These are phyloP conservation scores for Nothophytophthora sp. DNA, from an alignment of 352 stramenopile species.

Conservation along the genomic window DNA sequence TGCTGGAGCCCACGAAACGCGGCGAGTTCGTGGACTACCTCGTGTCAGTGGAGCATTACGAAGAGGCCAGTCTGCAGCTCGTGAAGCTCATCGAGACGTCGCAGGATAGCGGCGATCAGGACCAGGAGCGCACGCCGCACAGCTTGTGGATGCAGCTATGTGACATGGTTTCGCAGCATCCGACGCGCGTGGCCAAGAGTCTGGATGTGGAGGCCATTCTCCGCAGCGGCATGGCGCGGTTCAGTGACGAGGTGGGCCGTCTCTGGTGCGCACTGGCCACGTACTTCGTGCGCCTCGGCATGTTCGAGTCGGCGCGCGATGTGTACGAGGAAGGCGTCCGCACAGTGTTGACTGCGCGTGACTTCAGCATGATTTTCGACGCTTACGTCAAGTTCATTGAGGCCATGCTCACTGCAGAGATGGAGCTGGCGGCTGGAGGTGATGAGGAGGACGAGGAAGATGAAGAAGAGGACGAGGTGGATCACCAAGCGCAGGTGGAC, in stretches of 20 bases:
- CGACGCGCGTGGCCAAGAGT: slow-evolving; percentile 80
- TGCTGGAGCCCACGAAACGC: slow-evolving; percentile 74
- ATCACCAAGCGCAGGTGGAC: slow-evolving; percentile 75
- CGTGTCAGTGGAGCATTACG: slow-evolving; percentile 63
- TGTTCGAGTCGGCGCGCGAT: slow-evolving; percentile 96
- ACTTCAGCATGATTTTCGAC: slow-evolving; percentile 99
- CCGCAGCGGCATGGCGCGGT: slow-evolving; percentile 90
- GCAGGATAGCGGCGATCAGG: slow-evolving; percentile 35
- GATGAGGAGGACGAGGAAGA: slow-evolving; percentile 66
- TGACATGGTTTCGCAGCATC: slow-evolving; percentile 95
- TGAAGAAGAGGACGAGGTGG: slow-evolving; percentile 56
- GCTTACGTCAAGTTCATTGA: slow-evolving; percentile 99
- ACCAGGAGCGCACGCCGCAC: slow-evolving; percentile 73
- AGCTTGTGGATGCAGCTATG: slow-evolving; percentile 98
- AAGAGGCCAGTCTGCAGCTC: slow-evolving; percentile 86
- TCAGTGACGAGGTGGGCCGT: slow-evolving; percentile 96
- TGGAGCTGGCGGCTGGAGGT: slow-evolving; percentile 72
- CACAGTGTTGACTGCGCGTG: slow-evolving; percentile 83
- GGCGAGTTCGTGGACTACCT: slow-evolving; percentile 86
- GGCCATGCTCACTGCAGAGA: slow-evolving; percentile 95
- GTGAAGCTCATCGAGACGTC: slow-evolving; percentile 71
- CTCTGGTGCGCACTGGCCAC: slow-evolving; percentile 98
- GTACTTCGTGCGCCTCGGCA: slow-evolving; percentile 96
- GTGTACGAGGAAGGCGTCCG: slow-evolving; percentile 95
- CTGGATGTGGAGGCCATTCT: slow-evolving; percentile 97